Conservation (phyloP, 1,284 basidiomycete genomes). For the Peniophora sp. region DNA sequence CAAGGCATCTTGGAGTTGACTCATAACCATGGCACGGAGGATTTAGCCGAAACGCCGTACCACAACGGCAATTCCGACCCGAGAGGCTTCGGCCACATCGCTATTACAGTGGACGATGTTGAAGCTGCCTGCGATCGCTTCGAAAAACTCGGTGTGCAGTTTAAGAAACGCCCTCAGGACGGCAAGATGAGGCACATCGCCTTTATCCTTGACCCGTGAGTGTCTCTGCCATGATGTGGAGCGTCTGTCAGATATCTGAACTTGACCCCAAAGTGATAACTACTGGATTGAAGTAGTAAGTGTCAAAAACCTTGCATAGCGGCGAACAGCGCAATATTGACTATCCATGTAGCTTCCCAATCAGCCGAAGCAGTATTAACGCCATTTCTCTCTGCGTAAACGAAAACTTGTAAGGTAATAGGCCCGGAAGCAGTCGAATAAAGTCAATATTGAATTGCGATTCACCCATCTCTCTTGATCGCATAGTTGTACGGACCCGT, state of each 20-base stretch:
- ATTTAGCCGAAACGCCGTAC: conserved; percentile 50
- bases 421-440: no score
- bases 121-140: conserved; percentile 81
- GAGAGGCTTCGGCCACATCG: conserved; percentile 82
- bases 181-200: conserved; percentile 85
- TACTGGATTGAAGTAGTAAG: conserved; percentile 34
- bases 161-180: conserved; percentile 85
- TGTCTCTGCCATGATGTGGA: no score
- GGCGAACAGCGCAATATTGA: no score
- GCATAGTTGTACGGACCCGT: no score
- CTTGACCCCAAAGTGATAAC: background rate
- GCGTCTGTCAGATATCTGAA: no score
- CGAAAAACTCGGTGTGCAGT: conserved; percentile 73
- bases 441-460: no score
- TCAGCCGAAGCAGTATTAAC: no score
- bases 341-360: no score
- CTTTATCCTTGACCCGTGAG: conserved; percentile 75
- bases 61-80: conserved; percentile 81
- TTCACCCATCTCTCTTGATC: no score
- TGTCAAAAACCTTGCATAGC: background rate
- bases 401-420: no score
- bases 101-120: conserved; percentile 79
- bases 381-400: no score
- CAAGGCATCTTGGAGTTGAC: conserved; percentile 84
- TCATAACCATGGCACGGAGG: conserved; percentile 87